Conservation (phyloP, 2,329 filamentous ascomycete genomes). For the Trichoderma hamatum region DNA sequence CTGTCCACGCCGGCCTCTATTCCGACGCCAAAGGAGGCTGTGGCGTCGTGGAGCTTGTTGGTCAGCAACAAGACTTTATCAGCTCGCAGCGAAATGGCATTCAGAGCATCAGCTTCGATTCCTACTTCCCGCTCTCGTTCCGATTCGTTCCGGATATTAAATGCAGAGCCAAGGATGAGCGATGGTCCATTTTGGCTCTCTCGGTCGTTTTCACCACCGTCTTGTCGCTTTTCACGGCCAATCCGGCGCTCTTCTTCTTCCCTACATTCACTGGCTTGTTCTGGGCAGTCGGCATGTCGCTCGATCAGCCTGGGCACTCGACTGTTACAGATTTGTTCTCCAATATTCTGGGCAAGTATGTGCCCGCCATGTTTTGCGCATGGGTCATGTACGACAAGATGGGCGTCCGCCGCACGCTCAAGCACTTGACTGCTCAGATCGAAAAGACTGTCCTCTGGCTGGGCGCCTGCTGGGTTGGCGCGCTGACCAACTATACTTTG, state of each 20-base stretch:
- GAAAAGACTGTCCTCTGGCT: constrained; percentile 92
- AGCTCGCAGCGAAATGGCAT: constrained; percentile 73
- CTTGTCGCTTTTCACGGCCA: constrained; percentile 80
- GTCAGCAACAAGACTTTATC: constrained; percentile 65
- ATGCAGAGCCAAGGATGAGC: constrained; percentile 73
- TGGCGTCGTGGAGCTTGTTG: constrained; percentile 75
- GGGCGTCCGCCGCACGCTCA: constrained; percentile 71
- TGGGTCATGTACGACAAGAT: constrained; percentile 89
- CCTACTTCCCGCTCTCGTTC: constrained; percentile 87
- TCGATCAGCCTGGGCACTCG: constrained; percentile 75
- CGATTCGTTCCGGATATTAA: constrained; percentile 69
- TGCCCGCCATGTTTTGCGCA: constrained; percentile 84
- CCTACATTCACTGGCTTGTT: constrained; percentile 81
- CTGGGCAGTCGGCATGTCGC: constrained; percentile 86
- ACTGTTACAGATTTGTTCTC: constrained; percentile 74
- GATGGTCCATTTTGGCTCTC: constrained; percentile 82
- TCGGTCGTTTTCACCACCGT: constrained; percentile 78
- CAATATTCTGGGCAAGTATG: constrained; percentile 74
- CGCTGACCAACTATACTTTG: constrained; percentile 93
- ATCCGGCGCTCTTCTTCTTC: constrained; percentile 81
- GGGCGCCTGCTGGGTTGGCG: constrained; percentile 86
- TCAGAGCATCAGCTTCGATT: constrained; percentile 75
- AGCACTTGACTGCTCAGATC: constrained; percentile 75
- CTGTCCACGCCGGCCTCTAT: constrained; percentile 81
- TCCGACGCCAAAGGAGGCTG: constrained; percentile 74